These are phyloP conservation scores for Leccinum disarticulatum DNA, from an alignment of 768 basidiomycete species.

Conservation along the genomic window DNA sequence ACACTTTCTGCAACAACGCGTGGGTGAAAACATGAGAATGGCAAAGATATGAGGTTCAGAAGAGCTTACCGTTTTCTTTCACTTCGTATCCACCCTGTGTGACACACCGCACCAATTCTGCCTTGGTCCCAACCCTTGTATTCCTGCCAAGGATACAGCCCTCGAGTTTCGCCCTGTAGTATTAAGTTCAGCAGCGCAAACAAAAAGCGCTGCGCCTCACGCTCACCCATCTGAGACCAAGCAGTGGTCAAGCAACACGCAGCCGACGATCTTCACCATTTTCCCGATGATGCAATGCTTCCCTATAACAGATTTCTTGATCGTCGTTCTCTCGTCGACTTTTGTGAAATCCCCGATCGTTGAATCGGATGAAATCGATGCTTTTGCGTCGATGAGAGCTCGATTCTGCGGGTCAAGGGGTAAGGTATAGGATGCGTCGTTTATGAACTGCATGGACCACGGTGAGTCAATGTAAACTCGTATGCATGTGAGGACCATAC, in stretches of 20 bases:
- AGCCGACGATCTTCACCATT: slow-evolving; percentile 80
- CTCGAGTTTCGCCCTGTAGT: slow-evolving; percentile 67
- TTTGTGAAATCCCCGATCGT: slow-evolving; percentile 82
- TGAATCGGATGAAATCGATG: slow-evolving; percentile 81
- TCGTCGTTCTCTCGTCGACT: slow-evolving; percentile 73
- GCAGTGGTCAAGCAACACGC: slow-evolving; percentile 87
- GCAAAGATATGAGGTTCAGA: not conserved
- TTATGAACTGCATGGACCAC: slow-evolving; percentile 41
- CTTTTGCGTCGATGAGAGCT: slow-evolving; percentile 72
- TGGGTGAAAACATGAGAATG: not conserved
- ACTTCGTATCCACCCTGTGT: slow-evolving; percentile 82
- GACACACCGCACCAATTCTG: slow-evolving; percentile 64
- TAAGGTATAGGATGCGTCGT: slow-evolving; percentile 49
- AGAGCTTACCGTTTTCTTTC: slow-evolving; percentile 51
- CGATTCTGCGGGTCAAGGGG: slow-evolving; percentile 63
- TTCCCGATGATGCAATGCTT: slow-evolving; percentile 83
- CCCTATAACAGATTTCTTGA: slow-evolving; percentile 80
- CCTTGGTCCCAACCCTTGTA: slow-evolving; percentile 69
- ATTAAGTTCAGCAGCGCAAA: slow-evolving; percentile 4
- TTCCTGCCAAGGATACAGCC: slow-evolving; percentile 74
- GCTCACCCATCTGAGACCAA: slow-evolving; percentile 79
- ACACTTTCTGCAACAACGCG: slow-evolving; percentile 41
- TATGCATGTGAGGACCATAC: slow-evolving; percentile 40
- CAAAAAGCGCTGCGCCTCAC: not conserved
- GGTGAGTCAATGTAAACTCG: slow-evolving; percentile 15